Conservation (phyloP, 2,329 filamentous ascomycete species). For the Diaporthe batatas region DNA sequence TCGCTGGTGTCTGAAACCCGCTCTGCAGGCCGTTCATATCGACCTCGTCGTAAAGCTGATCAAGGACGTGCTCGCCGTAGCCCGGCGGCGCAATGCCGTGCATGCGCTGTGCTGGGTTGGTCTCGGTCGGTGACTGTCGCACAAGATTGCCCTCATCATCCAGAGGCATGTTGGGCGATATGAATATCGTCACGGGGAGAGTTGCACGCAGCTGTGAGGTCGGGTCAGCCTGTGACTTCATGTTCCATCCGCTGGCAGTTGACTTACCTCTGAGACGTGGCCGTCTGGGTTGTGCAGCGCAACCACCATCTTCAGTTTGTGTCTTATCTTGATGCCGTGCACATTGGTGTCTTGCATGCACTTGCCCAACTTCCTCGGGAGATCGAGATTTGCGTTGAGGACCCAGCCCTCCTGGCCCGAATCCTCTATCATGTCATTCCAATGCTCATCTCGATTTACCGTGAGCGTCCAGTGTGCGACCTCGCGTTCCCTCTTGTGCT, state of each 20-base stretch:
- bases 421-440: slow-evolving; percentile 77
- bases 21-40: slow-evolving; percentile 77
- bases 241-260: neutral
- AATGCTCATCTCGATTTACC: slow-evolving; percentile 71
- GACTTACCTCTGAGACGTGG: slow-evolving; percentile 85
- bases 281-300: slow-evolving; percentile 95
- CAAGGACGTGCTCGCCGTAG: slow-evolving; percentile 90
- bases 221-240: slow-evolving; percentile 43
- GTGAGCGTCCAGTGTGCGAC: slow-evolving; percentile 72
- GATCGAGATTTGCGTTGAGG: slow-evolving; percentile 71
- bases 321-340: slow-evolving; percentile 89
- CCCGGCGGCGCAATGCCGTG: slow-evolving; percentile 85
- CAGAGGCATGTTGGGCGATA: slow-evolving; percentile 91
- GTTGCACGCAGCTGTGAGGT: slow-evolving; percentile 80
- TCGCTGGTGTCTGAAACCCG: slow-evolving; percentile 73
- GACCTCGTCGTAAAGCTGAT: slow-evolving; percentile 90
- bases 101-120: slow-evolving; percentile 65
- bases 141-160: slow-evolving; percentile 88
- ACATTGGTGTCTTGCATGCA: slow-evolving; percentile 93
- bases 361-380: slow-evolving; percentile 84
- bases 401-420: slow-evolving; percentile 76
- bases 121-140: slow-evolving; percentile 67
- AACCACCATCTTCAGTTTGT: slow-evolving; percentile 92
- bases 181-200: slow-evolving; percentile 92
- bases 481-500: slow-evolving; percentile 74